Evolutionary conservation across 495 filamentous ascomycete genomes (phyloP), one percentile per base, ranked within the genome.

Genomic region (Aspergillus conjunctus): DNA sequence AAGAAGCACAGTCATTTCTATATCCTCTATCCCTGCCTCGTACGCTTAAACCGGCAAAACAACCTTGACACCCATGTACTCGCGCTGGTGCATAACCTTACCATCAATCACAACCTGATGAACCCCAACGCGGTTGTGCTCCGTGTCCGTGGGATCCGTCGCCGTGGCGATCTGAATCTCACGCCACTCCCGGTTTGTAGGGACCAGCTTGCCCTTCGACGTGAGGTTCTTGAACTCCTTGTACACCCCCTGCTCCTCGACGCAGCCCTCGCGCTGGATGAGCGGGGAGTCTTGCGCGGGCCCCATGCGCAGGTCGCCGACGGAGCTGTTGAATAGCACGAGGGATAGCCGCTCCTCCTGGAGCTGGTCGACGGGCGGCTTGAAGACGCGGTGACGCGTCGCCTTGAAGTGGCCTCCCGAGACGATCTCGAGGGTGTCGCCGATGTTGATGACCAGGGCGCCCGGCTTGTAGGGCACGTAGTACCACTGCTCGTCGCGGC

Each of bases 361-460:
- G 39, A 69, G 30, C 51, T 81, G 78, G 61, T 81, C 78, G 0
- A 62, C 68, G 4, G 78, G 78, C 1, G 70, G 77, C 64, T 70
- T 75, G 58, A 62, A 73, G 0, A 81, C 78, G 17, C 73, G 67
- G 60, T 81, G 78, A 5, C 71, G 67, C 45, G 78, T 81, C 21
- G 78, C 76, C 66, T 78, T 79, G 62, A 81, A 81, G 46, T 79
- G 78, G 2, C 78, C 78, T 33, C 78, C 78, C 9, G 78, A 78
- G 7, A 81, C 66, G 53, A 79, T 75, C 66, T 79, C 77, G 9
- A 79, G 56, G 5, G 75, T 74, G 51, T 81, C 76, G 15, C 78
- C 78, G 50, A 81, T 73, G 59, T 81, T 81, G 53, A 79, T 70
- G 4, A 81, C 76, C 17, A 79, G 67, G 1, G 76, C 73, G 8